Percentiles rank a stretch among this genome's conserved stretches.
phyloP scores from a whole-genome alignment of 495 filamentous ascomycete genomes.

The Penicillium bialowiezense region DNA sequence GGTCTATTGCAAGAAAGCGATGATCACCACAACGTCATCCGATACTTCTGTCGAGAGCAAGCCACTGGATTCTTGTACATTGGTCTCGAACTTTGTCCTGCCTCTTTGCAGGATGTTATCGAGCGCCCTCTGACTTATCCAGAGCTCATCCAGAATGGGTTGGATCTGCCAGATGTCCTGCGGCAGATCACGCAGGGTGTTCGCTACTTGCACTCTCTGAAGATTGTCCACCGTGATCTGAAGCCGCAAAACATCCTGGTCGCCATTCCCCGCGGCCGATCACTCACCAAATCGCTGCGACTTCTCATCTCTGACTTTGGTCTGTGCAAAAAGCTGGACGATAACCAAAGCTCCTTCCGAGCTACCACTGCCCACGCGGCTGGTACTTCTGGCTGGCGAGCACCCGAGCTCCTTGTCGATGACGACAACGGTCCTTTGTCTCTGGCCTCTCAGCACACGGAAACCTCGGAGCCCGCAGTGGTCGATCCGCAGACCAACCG shows the following conservation, averaged over 20 bases:
- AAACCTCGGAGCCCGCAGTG: conserved; percentile 57
- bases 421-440: conserved; percentile 52
- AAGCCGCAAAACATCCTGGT: conserved; percentile 98
- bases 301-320: conserved; percentile 96
- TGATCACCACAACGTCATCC: conserved; percentile 93
- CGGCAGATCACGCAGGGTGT: conserved; percentile 86
- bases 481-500: conserved; percentile 64
- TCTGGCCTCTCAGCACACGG: conserved; percentile 44
- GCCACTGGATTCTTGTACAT: conserved; percentile 93
- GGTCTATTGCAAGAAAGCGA: conserved; percentile 87
- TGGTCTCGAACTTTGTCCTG: conserved; percentile 91
- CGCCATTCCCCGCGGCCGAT: conserved; percentile 47
- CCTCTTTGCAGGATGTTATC: conserved; percentile 85
- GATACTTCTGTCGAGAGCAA: conserved; percentile 89
- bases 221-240: conserved; percentile 94
- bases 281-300: conserved; percentile 43
- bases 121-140: conserved; percentile 64
- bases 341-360: conserved; percentile 89
- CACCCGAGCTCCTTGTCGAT: conserved; percentile 85
- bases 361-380: conserved; percentile 91
- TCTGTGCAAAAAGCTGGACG: conserved; percentile 96
- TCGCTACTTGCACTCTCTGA: conserved; percentile 81
- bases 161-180: conserved; percentile 64
- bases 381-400: conserved; percentile 93
- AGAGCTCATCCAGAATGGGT: conserved; percentile 46